Percentiles rank a stretch among this genome's conserved stretches.
These are phyloP conservation scores for Eimeria acervulina DNA, from an alignment of 169 alveolate genomes.

Conservation along the genomic window DNA sequence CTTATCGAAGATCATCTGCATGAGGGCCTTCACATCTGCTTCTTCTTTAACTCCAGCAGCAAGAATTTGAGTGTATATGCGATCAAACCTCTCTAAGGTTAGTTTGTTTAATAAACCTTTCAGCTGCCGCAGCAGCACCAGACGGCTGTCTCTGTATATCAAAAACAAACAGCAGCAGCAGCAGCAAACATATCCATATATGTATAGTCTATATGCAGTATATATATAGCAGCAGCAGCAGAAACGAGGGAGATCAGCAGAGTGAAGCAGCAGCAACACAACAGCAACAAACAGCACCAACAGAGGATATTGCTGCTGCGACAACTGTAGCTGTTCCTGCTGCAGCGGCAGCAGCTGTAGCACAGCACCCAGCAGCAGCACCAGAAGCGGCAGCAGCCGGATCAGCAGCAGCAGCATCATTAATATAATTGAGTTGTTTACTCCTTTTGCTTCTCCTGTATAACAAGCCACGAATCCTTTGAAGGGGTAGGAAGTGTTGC, in stretches of 20 bases:
- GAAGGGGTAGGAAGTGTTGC: conserved; percentile 43
- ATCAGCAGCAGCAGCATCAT: not conserved
- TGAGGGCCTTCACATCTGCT: conserved; percentile 85
- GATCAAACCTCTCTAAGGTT: conserved; percentile 88
- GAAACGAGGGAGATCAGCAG: too few species aligned
- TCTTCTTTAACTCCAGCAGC: conserved; percentile 84
- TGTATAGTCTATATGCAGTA: too few species aligned
- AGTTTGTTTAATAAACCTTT: conserved; percentile 86
- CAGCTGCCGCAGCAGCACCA: conserved; percentile 64
- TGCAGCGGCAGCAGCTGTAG: too few species aligned
- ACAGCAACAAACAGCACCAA: conserved; percentile 1
- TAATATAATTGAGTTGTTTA: not conserved
- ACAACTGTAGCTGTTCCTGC: too few species aligned
- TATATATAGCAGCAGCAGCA: too few species aligned
- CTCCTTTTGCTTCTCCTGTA: conserved; percentile 77
- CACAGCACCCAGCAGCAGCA: too few species aligned
- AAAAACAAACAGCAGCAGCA: conserved; percentile 56
- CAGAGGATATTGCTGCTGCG: not conserved
- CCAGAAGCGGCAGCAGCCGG: too few species aligned
- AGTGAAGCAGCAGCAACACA: conserved; percentile 15
- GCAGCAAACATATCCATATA: conserved; percentile 17
- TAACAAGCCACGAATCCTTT: conserved; percentile 62
- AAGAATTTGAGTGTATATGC: conserved; percentile 85
- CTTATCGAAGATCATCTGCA: conserved; percentile 87
- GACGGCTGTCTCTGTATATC: conserved; percentile 78